A percentile compares a stretch with the other conserved stretches of the same genome.
These are phyloP conservation scores for Hypoxylon rubiginosum DNA, from an alignment of 2,329 filamentous ascomycete species.

Conservation along the genomic window DNA sequence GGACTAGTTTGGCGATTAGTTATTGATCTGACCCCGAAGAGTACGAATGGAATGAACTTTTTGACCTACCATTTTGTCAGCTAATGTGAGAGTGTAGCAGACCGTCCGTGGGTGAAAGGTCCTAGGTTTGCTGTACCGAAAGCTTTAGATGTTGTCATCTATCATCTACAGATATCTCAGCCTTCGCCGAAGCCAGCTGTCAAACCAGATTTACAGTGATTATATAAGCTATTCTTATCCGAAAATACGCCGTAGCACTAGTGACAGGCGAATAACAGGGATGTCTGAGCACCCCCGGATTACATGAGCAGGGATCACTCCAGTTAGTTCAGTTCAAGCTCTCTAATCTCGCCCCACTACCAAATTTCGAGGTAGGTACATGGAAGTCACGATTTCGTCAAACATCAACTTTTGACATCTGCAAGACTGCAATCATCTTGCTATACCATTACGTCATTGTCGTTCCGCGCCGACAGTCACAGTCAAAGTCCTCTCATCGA, in stretches of 20 bases:
- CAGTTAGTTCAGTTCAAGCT: conserved; percentile 11
- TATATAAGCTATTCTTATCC: conserved; percentile 29
- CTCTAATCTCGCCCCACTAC: conserved; percentile 24
- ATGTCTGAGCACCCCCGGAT: conserved; percentile 2
- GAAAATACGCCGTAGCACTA: conserved; percentile 23
- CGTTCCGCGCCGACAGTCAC: background rate
- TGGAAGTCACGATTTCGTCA: conserved; percentile 14
- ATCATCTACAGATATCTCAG: background rate
- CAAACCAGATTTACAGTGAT: conserved; percentile 17
- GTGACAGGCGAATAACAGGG: conserved; percentile 15
- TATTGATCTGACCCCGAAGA: conserved; percentile 3
- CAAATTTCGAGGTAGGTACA: conserved; percentile 11
- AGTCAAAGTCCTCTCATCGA: background rate
- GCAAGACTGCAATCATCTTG: background rate
- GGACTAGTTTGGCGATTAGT: conserved; percentile 68
- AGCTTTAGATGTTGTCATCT: background rate
- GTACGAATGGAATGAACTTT: conserved; percentile 14
- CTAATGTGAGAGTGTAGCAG: conserved; percentile 14
- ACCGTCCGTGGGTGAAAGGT: too few relatives aligned
- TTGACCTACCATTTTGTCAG: conserved; percentile 40
- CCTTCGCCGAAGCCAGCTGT: conserved; percentile 34
- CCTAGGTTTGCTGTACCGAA: conserved; percentile 4
- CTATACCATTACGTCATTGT: background rate
- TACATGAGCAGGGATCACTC: conserved; percentile 21
- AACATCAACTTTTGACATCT: conserved; percentile 19